Percentiles rank a stretch among this genome's conserved stretches.
These are phyloP conservation scores for Oryza brachyantha DNA, from an alignment of 176 grass and related monocot genomes.

Conservation along the genomic window DNA sequence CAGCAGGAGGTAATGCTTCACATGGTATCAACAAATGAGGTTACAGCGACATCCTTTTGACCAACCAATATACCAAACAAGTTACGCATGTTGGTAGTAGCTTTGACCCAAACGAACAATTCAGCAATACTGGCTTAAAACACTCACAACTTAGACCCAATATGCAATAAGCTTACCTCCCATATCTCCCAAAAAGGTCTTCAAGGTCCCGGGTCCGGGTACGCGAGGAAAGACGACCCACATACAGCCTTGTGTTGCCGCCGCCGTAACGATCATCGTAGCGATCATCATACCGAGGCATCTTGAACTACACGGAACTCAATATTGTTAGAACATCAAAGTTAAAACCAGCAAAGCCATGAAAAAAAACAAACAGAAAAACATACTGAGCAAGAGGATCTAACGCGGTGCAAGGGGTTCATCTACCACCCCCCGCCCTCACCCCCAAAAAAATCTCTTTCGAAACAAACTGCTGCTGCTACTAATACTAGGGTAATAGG, in stretches of 20 bases:
- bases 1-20: no score
- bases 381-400: not conserved
- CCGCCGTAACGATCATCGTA: slow-evolving; percentile 51
- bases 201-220: slow-evolving; percentile 78
- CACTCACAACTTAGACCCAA: not conserved
- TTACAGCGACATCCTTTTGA: not conserved
- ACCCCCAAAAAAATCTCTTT: not conserved
- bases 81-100: not conserved
- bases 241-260: slow-evolving; percentile 75
- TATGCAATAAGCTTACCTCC: slow-evolving; percentile 54
- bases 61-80: not conserved
- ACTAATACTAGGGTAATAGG: not conserved
- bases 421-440: no score
- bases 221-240: slow-evolving; percentile 75
- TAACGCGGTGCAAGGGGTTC: not conserved
- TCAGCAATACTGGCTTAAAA: not conserved
- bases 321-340: not conserved
- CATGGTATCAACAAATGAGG: not conserved
- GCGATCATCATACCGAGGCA: slow-evolving; percentile 72
- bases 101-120: not conserved
- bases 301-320: slow-evolving; percentile 40
- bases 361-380: not conserved
- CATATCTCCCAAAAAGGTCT: slow-evolving; percentile 85
- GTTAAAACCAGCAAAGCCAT: not conserved
- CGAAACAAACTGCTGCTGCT: not conserved